phyloP scores from a whole-genome alignment of 2,329 filamentous ascomycete species.

The Westerdykella aurantiaca region DNA sequence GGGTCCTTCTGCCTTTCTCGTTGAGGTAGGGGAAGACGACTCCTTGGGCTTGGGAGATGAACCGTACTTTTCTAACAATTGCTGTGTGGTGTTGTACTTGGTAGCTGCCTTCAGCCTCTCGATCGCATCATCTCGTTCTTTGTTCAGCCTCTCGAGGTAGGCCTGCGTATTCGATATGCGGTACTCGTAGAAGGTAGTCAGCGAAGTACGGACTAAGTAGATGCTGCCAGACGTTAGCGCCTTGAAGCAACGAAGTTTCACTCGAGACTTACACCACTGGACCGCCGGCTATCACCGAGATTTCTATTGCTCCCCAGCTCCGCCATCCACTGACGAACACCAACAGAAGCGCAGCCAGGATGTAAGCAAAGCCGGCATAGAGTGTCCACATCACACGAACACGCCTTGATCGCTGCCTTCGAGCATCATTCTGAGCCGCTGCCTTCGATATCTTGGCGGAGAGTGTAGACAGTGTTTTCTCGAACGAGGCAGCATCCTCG shows the following conservation, averaged over 20 bases:
- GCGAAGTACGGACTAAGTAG: constrained; percentile 61
- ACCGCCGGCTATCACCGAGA: constrained; percentile 69
- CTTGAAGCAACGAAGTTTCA: neutral
- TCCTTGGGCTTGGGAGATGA: constrained; percentile 45
- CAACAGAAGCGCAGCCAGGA: constrained; percentile 76
- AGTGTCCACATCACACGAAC: constrained; percentile 82
- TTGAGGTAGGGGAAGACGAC: constrained; percentile 30
- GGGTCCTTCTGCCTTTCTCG: constrained; percentile 27
- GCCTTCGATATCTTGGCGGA: constrained; percentile 75
- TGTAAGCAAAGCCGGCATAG: constrained; percentile 84
- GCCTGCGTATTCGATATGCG: constrained; percentile 65
- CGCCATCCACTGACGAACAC: constrained; percentile 78
- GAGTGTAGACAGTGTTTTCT: constrained; percentile 79
- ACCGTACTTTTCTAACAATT: constrained; percentile 91
- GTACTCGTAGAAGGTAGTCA: constrained; percentile 72
- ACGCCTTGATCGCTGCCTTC: constrained; percentile 67
- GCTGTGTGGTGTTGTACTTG: constrained; percentile 90
- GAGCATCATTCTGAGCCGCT: constrained; percentile 65
- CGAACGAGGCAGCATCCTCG: constrained; percentile 83
- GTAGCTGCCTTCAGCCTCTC: constrained; percentile 92
- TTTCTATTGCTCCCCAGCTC: constrained; percentile 71
- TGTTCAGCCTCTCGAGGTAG: constrained; percentile 67
- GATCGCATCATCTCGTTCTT: constrained; percentile 79
- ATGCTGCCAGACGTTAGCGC: constrained; percentile 55
- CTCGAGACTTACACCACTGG: constrained; percentile 61